Evolutionary conservation across 257 asterid genomes (phyloP).

Genomic region (Echites panduratus): DNA sequence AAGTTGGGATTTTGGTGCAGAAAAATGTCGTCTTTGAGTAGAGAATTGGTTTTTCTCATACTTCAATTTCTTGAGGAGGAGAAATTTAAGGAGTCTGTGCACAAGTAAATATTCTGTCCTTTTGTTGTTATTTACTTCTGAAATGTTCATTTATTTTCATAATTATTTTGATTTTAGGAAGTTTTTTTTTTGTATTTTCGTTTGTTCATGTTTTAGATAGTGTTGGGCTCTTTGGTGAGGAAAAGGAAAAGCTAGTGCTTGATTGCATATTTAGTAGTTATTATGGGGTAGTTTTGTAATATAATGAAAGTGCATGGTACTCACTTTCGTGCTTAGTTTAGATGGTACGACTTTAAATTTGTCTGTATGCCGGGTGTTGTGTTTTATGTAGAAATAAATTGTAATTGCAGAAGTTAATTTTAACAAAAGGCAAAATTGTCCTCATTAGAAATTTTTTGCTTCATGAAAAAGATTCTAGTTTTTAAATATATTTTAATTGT

Average conservation of each 20-base stretch:
- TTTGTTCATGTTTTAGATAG: background rate
- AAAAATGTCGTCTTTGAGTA: conserved; percentile 83
- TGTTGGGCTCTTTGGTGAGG: background rate
- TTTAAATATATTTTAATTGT: background rate
- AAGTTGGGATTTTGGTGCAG: conserved; percentile 15
- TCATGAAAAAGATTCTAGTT: background rate
- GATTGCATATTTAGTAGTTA: conserved; percentile 3
- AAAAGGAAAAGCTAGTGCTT: background rate
- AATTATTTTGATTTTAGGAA: background rate
- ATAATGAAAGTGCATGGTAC: background rate
- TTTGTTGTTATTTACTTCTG: background rate
- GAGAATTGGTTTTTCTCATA: conserved; percentile 91
- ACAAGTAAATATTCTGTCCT: conserved; percentile 70
- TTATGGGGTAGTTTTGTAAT: conserved; percentile 1
- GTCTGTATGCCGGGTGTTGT: background rate
- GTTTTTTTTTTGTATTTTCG: background rate
- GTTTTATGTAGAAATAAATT: background rate
- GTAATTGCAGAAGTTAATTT: background rate
- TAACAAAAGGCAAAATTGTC: background rate
- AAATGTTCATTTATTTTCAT: background rate
- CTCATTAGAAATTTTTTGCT: background rate
- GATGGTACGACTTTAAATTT: conserved; percentile 1
- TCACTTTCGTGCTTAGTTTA: background rate
- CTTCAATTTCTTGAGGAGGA: conserved; percentile 97
- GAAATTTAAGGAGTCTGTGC: conserved; percentile 93